Evolutionary conservation across 768 basidiomycete species (phyloP).

Genomic region (Rhodotorula kratochvilovae): DNA sequence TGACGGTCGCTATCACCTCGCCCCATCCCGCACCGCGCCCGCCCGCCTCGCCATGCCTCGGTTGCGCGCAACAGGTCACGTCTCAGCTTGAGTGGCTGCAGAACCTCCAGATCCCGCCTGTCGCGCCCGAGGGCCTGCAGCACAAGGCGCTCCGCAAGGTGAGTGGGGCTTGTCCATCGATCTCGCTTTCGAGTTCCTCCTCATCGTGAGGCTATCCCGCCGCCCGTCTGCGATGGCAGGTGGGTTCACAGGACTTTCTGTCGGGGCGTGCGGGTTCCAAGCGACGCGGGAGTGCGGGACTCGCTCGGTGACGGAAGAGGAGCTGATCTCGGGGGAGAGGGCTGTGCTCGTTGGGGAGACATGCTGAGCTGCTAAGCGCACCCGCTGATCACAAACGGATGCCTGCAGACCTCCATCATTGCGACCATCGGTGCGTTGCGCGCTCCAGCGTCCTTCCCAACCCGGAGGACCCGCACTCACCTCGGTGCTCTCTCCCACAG

Average conservation of each 20-base stretch:
- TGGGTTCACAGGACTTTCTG: neutral
- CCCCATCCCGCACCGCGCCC: no score
- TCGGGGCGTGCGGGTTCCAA: neutral
- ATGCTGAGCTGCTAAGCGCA: no score
- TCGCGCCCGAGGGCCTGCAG: conserved; percentile 65
- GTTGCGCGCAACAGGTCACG: conserved; percentile 26
- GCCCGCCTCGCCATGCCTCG: neutral
- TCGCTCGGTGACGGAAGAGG: conserved; percentile 1
- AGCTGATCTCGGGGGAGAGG: neutral
- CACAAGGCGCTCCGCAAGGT: conserved; percentile 92
- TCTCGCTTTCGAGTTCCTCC: neutral
- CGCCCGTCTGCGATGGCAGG: neutral
- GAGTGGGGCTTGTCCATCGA: conserved; percentile 44
- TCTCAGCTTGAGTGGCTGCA: conserved; percentile 88
- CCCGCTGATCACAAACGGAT: neutral
- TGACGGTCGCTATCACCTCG: neutral
- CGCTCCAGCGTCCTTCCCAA: neutral
- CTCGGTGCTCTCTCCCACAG: conserved; percentile 49
- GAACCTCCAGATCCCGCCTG: conserved; percentile 66
- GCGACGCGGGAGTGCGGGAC: neutral
- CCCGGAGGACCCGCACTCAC: neutral
- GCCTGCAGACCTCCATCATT: conserved; percentile 81
- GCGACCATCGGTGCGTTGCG: conserved; percentile 96
- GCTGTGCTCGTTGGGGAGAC: neutral
- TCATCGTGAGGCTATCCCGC: neutral